Percentiles rank a stretch among this genome's conserved stretches.
Conservation (phyloP, 2,329 filamentous ascomycete genomes). For the Trichoderma cornu-damae region DNA sequence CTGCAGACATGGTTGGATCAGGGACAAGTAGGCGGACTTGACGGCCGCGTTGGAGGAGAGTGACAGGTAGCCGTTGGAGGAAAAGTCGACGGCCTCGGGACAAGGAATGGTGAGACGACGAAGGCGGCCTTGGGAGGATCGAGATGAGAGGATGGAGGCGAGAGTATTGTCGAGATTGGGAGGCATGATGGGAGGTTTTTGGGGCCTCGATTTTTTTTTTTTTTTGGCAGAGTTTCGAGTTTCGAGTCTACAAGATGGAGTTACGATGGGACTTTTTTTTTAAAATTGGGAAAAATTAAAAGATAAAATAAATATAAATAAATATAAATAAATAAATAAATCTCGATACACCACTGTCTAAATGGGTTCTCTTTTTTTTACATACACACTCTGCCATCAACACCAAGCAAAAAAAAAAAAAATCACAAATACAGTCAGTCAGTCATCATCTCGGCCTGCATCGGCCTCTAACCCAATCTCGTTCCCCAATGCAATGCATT, state of each 20-base stretch:
- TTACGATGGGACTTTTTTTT: neutral
- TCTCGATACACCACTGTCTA: neutral
- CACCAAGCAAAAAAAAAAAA: neutral
- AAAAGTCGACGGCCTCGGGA: slow-evolving; percentile 67
- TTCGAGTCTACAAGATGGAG: no score
- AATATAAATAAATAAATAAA: no score
- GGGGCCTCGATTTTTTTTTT: neutral
- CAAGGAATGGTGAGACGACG: slow-evolving; percentile 54
- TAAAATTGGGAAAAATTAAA: no score
- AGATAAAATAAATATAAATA: no score
- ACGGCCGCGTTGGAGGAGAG: slow-evolving; percentile 50
- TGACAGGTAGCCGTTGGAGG: slow-evolving; percentile 76
- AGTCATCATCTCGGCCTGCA: slow-evolving; percentile 12
- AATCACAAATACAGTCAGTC: neutral
- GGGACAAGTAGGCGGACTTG: slow-evolving; percentile 59
- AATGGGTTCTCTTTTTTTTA: no score
- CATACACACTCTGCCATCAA: neutral
- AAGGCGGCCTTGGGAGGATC: slow-evolving; percentile 34
- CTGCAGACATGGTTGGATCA: slow-evolving; percentile 40
- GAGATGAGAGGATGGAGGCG: slow-evolving; percentile 27
- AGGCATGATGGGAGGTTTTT: neutral
- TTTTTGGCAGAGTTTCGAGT: no score
- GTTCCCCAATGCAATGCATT: neutral
- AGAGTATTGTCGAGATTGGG: slow-evolving; percentile 28
- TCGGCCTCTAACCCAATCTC: neutral